Conservation (phyloP, 768 basidiomycete species). For the Solioccasus polychromus region DNA sequence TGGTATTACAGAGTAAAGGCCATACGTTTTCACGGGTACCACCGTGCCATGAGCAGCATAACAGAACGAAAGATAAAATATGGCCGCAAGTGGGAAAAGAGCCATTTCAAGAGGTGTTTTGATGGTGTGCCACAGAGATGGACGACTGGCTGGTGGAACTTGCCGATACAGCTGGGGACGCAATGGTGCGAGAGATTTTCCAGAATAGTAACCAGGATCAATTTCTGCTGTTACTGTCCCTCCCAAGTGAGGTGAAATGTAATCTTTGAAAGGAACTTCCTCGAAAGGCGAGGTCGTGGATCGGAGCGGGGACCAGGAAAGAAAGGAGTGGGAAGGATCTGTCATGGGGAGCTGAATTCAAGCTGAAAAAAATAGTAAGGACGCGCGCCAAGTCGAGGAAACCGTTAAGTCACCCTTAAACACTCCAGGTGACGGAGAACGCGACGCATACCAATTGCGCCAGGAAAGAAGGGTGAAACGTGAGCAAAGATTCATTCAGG, state of each 20-base stretch:
- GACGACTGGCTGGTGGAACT: background rate
- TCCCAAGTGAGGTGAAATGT: background rate
- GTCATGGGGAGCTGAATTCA: constrained; percentile 8
- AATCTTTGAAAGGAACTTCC: background rate
- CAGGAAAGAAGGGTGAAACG: too few relatives aligned
- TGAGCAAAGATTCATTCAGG: too few relatives aligned
- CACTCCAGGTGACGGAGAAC: too few relatives aligned
- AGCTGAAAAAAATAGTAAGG: background rate
- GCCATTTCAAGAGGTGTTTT: constrained; percentile 13
- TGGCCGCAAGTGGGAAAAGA: constrained; percentile 24
- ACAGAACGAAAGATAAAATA: constrained; percentile 29
- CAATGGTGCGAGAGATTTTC: constrained; percentile 4
- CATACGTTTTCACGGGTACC: constrained; percentile 25
- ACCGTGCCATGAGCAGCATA: constrained; percentile 21
- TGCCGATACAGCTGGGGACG: too few relatives aligned
- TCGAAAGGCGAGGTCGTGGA: background rate
- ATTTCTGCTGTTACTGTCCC: background rate
- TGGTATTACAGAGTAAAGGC: constrained; percentile 19
- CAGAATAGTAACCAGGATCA: background rate
- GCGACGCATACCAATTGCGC: too few relatives aligned
- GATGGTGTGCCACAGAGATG: constrained; percentile 7
- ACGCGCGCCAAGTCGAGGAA: too few relatives aligned
- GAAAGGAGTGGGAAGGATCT: constrained; percentile 19
- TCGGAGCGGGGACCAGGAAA: constrained; percentile 1
- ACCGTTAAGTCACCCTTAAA: too few relatives aligned